Percentiles rank a stretch among this genome's conserved stretches.
phyloP scores from a whole-genome alignment of 306 rosid genomes.

The Astragalus glycyphyllos region DNA sequence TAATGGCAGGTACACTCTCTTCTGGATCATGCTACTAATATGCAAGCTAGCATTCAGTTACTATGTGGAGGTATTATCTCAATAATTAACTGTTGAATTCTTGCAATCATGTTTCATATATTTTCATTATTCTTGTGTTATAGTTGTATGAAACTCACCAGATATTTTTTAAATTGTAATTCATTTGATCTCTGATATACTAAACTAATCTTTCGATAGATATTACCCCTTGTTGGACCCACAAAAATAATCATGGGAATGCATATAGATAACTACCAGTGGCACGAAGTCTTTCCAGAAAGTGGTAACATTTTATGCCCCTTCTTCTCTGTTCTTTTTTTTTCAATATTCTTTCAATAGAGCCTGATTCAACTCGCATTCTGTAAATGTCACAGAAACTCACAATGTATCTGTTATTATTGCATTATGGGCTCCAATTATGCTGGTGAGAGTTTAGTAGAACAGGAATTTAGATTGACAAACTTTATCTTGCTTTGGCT shows the following conservation, averaged over 20 bases:
- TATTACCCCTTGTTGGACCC: slow-evolving; percentile 82
- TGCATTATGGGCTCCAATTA: slow-evolving; percentile 96
- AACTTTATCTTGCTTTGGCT: slow-evolving; percentile 37
- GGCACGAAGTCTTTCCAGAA: slow-evolving; percentile 95
- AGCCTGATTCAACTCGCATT: slow-evolving; percentile 40
- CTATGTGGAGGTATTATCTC: slow-evolving; percentile 83
- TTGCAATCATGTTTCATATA: slow-evolving; percentile 22
- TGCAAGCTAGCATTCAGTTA: slow-evolving; percentile 98
- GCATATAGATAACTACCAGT: slow-evolving; percentile 73
- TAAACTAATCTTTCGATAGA: slow-evolving; percentile 58
- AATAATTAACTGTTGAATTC: slow-evolving; percentile 21
- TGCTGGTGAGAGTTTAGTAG: slow-evolving; percentile 75
- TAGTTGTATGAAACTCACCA: slow-evolving; percentile 4
- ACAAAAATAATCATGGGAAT: slow-evolving; percentile 82
- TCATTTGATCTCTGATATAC: slow-evolving; percentile 16
- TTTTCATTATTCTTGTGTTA: slow-evolving; percentile 17
- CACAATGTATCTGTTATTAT: slow-evolving; percentile 66
- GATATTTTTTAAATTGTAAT: slow-evolving; percentile 10
- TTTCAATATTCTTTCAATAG: slow-evolving; percentile 27
- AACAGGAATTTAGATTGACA: slow-evolving; percentile 32
- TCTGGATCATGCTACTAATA: slow-evolving; percentile 90
- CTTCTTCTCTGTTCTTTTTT: neutral
- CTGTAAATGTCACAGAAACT: slow-evolving; percentile 57
- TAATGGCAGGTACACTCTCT: slow-evolving; percentile 82
- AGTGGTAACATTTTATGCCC: slow-evolving; percentile 61